Evolutionary conservation across 2,329 filamentous ascomycete genomes (phyloP).

Genomic region (Moelleriella libera): DNA sequence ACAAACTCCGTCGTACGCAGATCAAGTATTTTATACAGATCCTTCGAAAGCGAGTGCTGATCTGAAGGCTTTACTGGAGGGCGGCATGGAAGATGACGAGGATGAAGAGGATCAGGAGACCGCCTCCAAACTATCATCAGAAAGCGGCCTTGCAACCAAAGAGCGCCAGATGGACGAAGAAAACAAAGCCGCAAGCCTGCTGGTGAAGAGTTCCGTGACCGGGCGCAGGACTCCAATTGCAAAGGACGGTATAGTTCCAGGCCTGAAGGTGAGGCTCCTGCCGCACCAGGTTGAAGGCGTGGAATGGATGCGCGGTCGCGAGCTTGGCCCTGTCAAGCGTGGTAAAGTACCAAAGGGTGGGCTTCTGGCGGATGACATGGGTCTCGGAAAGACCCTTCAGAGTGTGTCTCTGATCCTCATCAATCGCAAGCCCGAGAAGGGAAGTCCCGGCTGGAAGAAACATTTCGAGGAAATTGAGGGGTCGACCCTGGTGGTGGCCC

Average conservation of each 20-base stretch:
- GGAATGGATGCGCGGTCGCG: slow-evolving; percentile 87
- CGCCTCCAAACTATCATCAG: background rate
- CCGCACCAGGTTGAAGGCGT: slow-evolving; percentile 93
- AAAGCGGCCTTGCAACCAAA: background rate
- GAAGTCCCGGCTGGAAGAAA: slow-evolving; percentile 48
- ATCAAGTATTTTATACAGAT: slow-evolving; percentile 51
- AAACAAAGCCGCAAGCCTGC: slow-evolving; percentile 6
- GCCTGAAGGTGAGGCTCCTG: slow-evolving; percentile 74
- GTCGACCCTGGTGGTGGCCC: slow-evolving; percentile 81
- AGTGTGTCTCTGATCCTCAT: slow-evolving; percentile 77
- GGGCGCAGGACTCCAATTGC: slow-evolving; percentile 8
- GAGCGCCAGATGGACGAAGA: background rate
- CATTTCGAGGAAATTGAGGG: slow-evolving; percentile 57
- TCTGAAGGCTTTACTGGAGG: slow-evolving; percentile 70
- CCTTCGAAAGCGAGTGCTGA: slow-evolving; percentile 59
- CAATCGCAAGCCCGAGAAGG: slow-evolving; percentile 55
- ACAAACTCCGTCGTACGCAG: slow-evolving; percentile 12
- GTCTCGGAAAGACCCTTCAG: slow-evolving; percentile 90
- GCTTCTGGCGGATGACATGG: slow-evolving; percentile 95
- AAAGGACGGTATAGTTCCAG: slow-evolving; percentile 49
- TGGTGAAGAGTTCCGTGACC: slow-evolving; percentile 8
- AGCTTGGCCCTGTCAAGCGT: slow-evolving; percentile 73
- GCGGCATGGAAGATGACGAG: slow-evolving; percentile 61
- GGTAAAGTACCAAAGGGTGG: slow-evolving; percentile 78
- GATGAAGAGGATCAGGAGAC: slow-evolving; percentile 24